Evolutionary conservation across 805 yeast genomes (phyloP).

Genomic region (Candida coquimbonensis): DNA sequence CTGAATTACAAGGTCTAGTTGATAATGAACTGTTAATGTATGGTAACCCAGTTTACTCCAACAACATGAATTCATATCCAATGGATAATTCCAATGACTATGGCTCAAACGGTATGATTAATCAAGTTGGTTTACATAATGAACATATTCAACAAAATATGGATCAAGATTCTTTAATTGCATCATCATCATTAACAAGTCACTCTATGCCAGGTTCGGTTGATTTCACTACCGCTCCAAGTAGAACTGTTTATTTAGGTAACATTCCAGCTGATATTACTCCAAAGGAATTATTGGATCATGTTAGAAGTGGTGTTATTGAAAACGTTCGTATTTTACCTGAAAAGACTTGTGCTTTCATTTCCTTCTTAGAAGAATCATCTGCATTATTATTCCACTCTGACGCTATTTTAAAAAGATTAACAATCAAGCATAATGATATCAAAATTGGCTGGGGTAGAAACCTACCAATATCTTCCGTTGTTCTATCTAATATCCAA

Average conservation of each 20-base stretch:
- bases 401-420: constrained; percentile 80
- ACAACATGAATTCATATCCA: background rate
- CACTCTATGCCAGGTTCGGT: background rate
- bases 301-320: constrained; percentile 84
- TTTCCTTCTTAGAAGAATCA: constrained; percentile 83
- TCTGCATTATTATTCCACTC: constrained; percentile 89
- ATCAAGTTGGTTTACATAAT: background rate
- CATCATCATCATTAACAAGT: background rate
- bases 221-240: constrained; percentile 44
- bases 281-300: constrained; percentile 77
- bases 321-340: constrained; percentile 77
- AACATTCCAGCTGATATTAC: constrained; percentile 79
- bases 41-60: background rate
- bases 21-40: constrained; percentile 1
- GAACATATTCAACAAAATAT: background rate
- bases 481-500: constrained; percentile 68
- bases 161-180: constrained; percentile 5
- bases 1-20: background rate
- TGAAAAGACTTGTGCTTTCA: constrained; percentile 80
- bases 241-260: constrained; percentile 86
- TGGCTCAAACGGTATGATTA: background rate
- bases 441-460: constrained; percentile 93
- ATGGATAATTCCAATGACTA: background rate
- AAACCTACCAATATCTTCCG: constrained; percentile 64
- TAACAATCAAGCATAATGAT: constrained; percentile 74